These are phyloP conservation scores for Apostasia shenzhenica DNA, from an alignment of 106 monocot species.

Conservation along the genomic window DNA sequence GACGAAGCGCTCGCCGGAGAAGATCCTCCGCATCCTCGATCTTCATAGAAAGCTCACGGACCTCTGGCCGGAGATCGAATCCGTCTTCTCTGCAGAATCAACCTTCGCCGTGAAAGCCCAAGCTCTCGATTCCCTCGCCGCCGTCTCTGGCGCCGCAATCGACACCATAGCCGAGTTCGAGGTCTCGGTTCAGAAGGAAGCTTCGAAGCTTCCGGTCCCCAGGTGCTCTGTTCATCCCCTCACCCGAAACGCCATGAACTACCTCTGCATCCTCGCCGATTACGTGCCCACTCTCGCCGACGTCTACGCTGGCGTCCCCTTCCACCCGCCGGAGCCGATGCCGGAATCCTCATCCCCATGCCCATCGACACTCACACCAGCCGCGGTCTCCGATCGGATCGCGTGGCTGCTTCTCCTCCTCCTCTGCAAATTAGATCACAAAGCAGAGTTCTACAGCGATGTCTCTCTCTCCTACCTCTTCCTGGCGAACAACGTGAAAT, in stretches of 20 bases:
- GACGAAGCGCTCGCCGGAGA: constrained; percentile 35
- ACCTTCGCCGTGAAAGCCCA: constrained; percentile 22
- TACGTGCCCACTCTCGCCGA: constrained; percentile 28
- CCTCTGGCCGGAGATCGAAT: constrained; percentile 36
- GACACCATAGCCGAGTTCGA: constrained; percentile 39
- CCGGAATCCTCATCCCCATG: constrained; percentile 5
- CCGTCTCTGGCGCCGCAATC: constrained; percentile 33
- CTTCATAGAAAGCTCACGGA: constrained; percentile 33
- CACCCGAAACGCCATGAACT: constrained; percentile 53
- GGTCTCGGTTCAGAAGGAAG: constrained; percentile 34
- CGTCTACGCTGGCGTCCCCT: constrained; percentile 31
- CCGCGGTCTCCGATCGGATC: constrained; percentile 13
- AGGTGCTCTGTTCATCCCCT: constrained; percentile 52
- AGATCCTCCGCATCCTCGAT: constrained; percentile 51
- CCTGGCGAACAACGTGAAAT: constrained; percentile 55
- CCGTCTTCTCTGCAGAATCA: constrained; percentile 33
- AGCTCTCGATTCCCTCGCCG: constrained; percentile 14
- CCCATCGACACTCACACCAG: background rate
- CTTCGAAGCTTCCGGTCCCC: constrained; percentile 19
- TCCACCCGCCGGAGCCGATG: constrained; percentile 7
- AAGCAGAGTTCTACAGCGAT: constrained; percentile 7
- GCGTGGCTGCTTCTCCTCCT: constrained; percentile 35
- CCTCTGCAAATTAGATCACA: constrained; percentile 8
- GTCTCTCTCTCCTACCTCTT: constrained; percentile 30
- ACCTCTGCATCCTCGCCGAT: constrained; percentile 47